These are phyloP conservation scores for Pichia sp. DNA, from an alignment of 1,139 yeast species.

Conservation along the genomic window DNA sequence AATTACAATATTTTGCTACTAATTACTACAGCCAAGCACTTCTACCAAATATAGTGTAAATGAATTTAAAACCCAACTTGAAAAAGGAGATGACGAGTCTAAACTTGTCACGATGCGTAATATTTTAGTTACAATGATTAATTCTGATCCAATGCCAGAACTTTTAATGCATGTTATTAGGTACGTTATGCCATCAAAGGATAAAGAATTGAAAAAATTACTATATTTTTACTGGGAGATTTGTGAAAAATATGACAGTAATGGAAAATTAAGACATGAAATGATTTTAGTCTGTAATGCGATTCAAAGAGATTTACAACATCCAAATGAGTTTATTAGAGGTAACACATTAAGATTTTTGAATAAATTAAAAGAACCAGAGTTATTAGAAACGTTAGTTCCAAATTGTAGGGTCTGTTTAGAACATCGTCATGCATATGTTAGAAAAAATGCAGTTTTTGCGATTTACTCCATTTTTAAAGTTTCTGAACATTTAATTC, in stretches of 20 bases:
- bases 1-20: background rate
- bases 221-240: conserved; percentile 97
- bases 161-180: conserved; percentile 94
- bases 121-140: conserved; percentile 78
- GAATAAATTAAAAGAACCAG: conserved; percentile 87
- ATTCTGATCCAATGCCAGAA: conserved; percentile 93
- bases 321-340: conserved; percentile 94
- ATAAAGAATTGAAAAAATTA: conserved; percentile 86
- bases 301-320: conserved; percentile 93
- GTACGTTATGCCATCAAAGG: conserved; percentile 92
- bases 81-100: conserved; percentile 83
- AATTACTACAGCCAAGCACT: conserved; percentile 44
- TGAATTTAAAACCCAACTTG: conserved; percentile 76
- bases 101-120: conserved; percentile 88
- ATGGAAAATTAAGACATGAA: conserved; percentile 93
- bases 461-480: conserved; percentile 79
- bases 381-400: conserved; percentile 88
- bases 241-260: conserved; percentile 82
- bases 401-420: conserved; percentile 89
- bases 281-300: conserved; percentile 99
- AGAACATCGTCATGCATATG: conserved; percentile 96
- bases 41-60: conserved; percentile 63
- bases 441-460: conserved; percentile 93
- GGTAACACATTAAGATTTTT: conserved; percentile 92
- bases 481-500: conserved; percentile 81